Conservation (phyloP, 345 rosid species). For the Corchorus capsularis region DNA sequence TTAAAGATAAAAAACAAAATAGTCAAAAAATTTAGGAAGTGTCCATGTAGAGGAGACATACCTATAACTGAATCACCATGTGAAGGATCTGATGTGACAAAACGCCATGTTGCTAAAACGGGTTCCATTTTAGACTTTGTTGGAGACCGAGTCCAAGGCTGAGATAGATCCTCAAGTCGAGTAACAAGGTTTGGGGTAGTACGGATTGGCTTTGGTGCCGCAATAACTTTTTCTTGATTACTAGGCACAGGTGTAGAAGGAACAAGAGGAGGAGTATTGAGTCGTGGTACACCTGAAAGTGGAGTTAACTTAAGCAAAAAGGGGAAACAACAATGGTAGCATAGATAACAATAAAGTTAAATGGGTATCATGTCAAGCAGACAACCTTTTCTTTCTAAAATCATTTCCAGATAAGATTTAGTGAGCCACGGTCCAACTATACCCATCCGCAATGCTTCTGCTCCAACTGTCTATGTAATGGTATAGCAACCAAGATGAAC, state of each 20-base stretch:
- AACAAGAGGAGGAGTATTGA: slow-evolving; percentile 85
- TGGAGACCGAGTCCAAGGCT: slow-evolving; percentile 99
- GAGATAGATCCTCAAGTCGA: slow-evolving; percentile 89
- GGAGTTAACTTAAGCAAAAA: slow-evolving; percentile 31
- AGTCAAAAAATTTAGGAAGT: neutral
- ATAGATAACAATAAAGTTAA: slow-evolving; percentile 9
- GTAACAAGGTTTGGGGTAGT: slow-evolving; percentile 71
- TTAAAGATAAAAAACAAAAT: neutral
- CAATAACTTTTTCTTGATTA: slow-evolving; percentile 72
- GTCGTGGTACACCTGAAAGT: slow-evolving; percentile 92
- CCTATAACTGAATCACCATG: slow-evolving; percentile 60
- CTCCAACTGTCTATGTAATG: slow-evolving; percentile 81
- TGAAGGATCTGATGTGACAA: slow-evolving; percentile 48
- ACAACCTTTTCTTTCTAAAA: slow-evolving; percentile 91
- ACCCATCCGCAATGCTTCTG: slow-evolving; percentile 82
- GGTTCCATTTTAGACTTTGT: slow-evolving; percentile 98
- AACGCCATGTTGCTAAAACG: slow-evolving; percentile 52
- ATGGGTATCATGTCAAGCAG: slow-evolving; percentile 19
- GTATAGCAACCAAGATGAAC: slow-evolving; percentile 25
- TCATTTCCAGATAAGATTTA: slow-evolving; percentile 92
- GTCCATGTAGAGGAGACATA: slow-evolving; percentile 41
- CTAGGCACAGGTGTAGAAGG: slow-evolving; percentile 43
- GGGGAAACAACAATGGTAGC: slow-evolving; percentile 25
- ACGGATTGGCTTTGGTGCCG: slow-evolving; percentile 93
- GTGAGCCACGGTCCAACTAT: slow-evolving; percentile 91